Percentiles rank a stretch among this genome's conserved stretches.
These are phyloP conservation scores for Musa beccarii DNA, from an alignment of 176 grass and related monocot genomes.

Conservation along the genomic window DNA sequence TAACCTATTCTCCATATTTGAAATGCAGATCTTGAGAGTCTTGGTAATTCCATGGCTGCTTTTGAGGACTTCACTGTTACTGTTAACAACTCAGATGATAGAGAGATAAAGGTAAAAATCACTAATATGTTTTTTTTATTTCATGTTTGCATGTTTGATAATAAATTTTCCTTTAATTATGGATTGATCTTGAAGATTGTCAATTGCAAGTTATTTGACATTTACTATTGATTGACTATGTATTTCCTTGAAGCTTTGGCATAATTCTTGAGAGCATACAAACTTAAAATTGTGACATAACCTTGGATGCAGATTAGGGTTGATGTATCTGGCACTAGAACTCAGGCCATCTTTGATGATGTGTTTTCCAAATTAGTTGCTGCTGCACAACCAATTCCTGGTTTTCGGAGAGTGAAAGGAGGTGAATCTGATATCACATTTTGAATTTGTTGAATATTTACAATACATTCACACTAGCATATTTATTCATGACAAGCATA, in stretches of 20 bases:
- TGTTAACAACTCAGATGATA: constrained; percentile 21
- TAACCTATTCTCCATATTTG: constrained; percentile 2
- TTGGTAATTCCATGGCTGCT: neutral
- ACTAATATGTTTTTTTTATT: constrained; percentile 3
- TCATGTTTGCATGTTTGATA: neutral
- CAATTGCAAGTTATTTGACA: constrained; percentile 11
- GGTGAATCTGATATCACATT: constrained; percentile 16
- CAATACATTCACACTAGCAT: neutral
- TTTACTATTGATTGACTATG: neutral
- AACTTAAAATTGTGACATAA: neutral
- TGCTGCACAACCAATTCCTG: constrained; percentile 61
- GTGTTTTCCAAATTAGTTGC: constrained; percentile 45
- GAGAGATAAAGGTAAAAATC: constrained; percentile 39
- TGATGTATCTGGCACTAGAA: constrained; percentile 30
- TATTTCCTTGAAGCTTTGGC: neutral
- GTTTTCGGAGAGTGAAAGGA: constrained; percentile 62
- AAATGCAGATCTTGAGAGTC: constrained; percentile 33
- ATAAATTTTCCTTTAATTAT: neutral
- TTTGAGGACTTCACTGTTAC: constrained; percentile 39
- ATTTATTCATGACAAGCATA: neutral
- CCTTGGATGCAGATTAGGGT: constrained; percentile 36
- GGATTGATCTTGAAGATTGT: constrained; percentile 12
- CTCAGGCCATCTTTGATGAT: constrained; percentile 34
- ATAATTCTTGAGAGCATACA: neutral
- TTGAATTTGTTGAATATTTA: neutral